Conservation (phyloP, 176 grass and related monocot species). For the Calamus simplicifolius region DNA sequence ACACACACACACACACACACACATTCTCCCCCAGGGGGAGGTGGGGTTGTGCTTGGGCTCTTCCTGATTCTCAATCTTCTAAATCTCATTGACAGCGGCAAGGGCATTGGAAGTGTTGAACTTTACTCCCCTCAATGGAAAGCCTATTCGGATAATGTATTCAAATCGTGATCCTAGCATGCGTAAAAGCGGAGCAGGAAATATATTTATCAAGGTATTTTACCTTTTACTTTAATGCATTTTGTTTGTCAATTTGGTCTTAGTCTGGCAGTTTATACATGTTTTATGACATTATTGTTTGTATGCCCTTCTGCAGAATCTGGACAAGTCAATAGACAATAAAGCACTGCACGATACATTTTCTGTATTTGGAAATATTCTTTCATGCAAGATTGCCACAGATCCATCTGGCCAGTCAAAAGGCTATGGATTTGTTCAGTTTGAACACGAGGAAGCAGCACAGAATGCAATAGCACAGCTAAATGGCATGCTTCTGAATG, state of each 20-base stretch:
- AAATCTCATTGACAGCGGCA: slow-evolving; percentile 1
- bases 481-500: slow-evolving; percentile 80
- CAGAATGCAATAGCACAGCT: slow-evolving; percentile 70
- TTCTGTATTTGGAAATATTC: slow-evolving; percentile 72
- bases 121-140: slow-evolving; percentile 8
- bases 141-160: slow-evolving; percentile 17
- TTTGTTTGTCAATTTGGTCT: neutral
- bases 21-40: no score
- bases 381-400: slow-evolving; percentile 91
- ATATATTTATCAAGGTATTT: slow-evolving; percentile 18
- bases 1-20: no score
- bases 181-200: slow-evolving; percentile 9
- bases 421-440: slow-evolving; percentile 96
- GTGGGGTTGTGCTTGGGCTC: no score
- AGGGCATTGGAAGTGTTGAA: slow-evolving; percentile 12
- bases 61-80: no score
- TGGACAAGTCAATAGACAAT: slow-evolving; percentile 83
- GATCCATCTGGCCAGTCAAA: slow-evolving; percentile 74
- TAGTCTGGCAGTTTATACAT: neutral
- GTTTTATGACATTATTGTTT: neutral
- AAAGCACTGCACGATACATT: slow-evolving; percentile 72
- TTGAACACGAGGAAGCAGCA: slow-evolving; percentile 79
- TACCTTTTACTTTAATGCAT: neutral
- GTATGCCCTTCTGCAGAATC: slow-evolving; percentile 44
- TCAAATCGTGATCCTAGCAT: slow-evolving; percentile 15